A percentile compares a stretch with the other conserved stretches of the same genome.
Conservation (phyloP, 1,284 basidiomycete genomes). For the Moesziomyces globuligerus region DNA sequence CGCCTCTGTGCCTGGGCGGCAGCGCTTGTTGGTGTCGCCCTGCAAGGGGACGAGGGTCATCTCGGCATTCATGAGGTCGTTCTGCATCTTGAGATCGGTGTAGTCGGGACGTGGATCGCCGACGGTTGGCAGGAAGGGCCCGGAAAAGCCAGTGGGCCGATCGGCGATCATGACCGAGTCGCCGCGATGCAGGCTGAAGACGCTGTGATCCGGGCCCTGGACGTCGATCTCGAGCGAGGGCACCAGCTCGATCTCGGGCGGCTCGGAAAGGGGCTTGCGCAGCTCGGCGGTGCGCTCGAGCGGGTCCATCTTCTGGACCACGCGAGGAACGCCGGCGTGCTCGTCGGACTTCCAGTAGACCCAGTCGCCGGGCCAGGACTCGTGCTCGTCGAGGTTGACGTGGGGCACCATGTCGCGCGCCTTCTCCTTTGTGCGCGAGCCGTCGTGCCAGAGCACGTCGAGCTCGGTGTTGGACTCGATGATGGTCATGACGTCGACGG, state of each 20-base stretch:
- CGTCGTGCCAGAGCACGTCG: conserved; percentile 89
- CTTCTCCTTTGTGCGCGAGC: conserved; percentile 73
- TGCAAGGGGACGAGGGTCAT: conserved; percentile 12
- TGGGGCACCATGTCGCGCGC: conserved; percentile 81
- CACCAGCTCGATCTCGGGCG: conserved; percentile 73
- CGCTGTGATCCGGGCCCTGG: conserved; percentile 71
- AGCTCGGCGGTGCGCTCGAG: conserved; percentile 62
- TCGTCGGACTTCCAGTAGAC: conserved; percentile 85
- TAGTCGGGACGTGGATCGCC: conserved; percentile 46
- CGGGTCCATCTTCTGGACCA: conserved; percentile 74
- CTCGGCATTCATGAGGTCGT: conserved; percentile 31
- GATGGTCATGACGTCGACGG: conserved; percentile 69
- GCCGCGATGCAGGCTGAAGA: conserved; percentile 80
- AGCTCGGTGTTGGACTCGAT: conserved; percentile 77
- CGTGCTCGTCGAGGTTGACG: conserved; percentile 70
- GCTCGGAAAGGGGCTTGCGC: conserved; percentile 48
- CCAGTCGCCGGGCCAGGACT: conserved; percentile 79
- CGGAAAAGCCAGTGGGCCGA: conserved; percentile 73
- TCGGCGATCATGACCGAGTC: conserved; percentile 80
- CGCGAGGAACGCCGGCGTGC: conserved; percentile 72
- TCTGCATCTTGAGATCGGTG: conserved; percentile 23
- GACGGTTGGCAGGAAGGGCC: conserved; percentile 40
- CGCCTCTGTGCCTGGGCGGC: conserved; percentile 26
- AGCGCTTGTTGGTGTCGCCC: not conserved
- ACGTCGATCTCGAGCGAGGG: conserved; percentile 88